Base-by-base conservation (phyloP, 139 green algal species). In the Closterium sp. region DNA sequence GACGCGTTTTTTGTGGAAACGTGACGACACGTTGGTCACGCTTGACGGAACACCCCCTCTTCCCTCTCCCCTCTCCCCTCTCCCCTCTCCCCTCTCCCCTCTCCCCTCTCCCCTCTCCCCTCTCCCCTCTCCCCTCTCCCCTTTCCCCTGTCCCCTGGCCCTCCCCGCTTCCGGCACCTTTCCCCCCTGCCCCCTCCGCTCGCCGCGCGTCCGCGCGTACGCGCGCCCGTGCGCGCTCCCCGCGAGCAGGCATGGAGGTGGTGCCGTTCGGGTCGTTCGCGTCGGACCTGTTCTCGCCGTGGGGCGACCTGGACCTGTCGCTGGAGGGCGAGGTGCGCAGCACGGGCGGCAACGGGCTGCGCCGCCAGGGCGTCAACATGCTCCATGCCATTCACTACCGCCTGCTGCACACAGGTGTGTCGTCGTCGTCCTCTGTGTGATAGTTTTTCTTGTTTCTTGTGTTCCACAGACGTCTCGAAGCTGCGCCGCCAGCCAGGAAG, bases 241-340 rank as follows among this genome's bases (percentile, higher is more conserved):
- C 31, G 27, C 27, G 21, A 86, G 38, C 70, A 93, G 91, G 91
- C 45, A 31, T 22, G 24, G n/a, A 88, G 79, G 27, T 93, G 42
- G 91, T 91, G 28, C 34, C 89, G 10, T 94, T 94, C 94, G 91
- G 91, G 6, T 93, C 89, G 24, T 94, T 94, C 70, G 91, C 50
- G 38, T 93, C 91, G 17, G 94, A 93, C 32, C 19, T 94, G 17
- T 94, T 91, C 89, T 94, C 91, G 89, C 91, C 91, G 7, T 92
- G 70, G 70, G 88, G 91, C 29, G 91, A 94, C 42, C 91, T 94
- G 34, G 91, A 94, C 89, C 38, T 94, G 17, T 89, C 89, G 9
- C 73, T 94, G 89, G 91, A 94, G 89, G n/a, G 38, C 42, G 50
- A 73, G 50, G 13, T 24, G 13, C 50, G 50, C 50, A 73, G 50